Evolutionary conservation across 352 stramenopile genomes (phyloP).

Genomic region (Pythium diclinum): DNA sequence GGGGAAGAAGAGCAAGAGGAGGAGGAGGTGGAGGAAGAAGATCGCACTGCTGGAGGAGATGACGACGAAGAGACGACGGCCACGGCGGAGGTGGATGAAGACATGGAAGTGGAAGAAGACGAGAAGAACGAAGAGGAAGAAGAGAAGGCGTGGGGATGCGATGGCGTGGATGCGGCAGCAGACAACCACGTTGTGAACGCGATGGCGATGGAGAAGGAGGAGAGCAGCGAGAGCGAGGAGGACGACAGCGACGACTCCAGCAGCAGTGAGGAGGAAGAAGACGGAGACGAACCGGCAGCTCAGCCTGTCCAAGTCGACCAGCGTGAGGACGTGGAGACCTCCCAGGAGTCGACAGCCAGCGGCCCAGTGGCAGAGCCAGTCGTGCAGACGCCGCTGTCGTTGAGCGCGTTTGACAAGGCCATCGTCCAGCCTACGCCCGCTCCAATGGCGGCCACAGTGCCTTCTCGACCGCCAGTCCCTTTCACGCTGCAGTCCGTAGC

Average conservation of each 20-base stretch:
- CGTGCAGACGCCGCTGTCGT: neutral
- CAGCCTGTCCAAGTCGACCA: neutral
- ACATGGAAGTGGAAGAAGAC: constrained; percentile 4
- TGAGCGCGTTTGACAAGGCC: constrained; percentile 14
- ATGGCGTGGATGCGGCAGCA: neutral
- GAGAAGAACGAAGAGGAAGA: constrained; percentile 6
- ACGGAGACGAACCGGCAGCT: neutral
- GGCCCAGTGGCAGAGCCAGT: neutral
- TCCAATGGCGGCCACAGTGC: neutral
- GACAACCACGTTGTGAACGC: neutral
- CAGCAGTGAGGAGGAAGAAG: neutral
- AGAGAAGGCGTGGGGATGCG: neutral
- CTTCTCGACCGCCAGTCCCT: neutral
- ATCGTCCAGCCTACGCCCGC: neutral
- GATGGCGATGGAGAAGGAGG: neutral
- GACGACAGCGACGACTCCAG: neutral
- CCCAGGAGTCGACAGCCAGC: constrained; percentile 17
- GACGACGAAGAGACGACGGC: too few relatives aligned
- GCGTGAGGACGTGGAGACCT: constrained; percentile 9
- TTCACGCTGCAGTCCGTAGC: neutral
- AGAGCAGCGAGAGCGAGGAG: neutral
- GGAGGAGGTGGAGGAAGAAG: neutral
- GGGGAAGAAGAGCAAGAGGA: constrained; percentile 5
- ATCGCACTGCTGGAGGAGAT: too few relatives aligned
- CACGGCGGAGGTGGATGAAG: neutral